A percentile compares a stretch with the other conserved stretches of the same genome.
Evolutionary conservation across 2,329 filamentous ascomycete species (phyloP).

Genomic region (Golovinomyces cichoracearum): DNA sequence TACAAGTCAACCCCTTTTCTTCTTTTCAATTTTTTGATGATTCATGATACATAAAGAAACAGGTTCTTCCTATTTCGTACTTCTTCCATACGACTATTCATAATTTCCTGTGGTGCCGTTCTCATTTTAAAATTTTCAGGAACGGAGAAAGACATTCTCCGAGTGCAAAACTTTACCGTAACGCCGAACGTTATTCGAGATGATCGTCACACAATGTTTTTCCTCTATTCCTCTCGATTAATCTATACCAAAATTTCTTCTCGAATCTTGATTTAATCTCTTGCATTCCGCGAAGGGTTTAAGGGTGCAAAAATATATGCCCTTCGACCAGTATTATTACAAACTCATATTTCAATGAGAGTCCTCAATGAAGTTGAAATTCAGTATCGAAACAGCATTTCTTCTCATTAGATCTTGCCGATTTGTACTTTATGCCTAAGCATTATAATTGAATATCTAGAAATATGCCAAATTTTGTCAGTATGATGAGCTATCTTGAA

Average conservation of each 20-base stretch:
- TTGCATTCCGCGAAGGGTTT: neutral
- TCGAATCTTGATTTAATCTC: neutral
- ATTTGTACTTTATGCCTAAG: slow-evolving; percentile 18
- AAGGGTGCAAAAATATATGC: neutral
- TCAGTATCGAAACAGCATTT: too few species aligned
- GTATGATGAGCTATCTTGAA: neutral
- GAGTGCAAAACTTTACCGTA: neutral
- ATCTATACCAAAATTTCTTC: neutral
- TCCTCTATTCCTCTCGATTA: neutral
- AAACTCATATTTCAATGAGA: neutral
- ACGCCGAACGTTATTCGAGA: neutral
- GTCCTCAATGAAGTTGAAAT: too few species aligned
- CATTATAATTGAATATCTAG: slow-evolving; percentile 25
- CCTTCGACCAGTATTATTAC: neutral
- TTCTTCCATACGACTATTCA: neutral
- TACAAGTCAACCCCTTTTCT: too few species aligned
- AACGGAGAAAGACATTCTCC: neutral
- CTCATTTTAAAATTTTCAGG: neutral
- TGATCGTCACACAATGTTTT: neutral
- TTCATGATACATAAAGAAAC: neutral
- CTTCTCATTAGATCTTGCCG: slow-evolving; percentile 6
- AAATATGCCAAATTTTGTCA: neutral
- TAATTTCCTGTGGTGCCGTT: neutral
- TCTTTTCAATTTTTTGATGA: neutral
- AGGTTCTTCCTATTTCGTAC: neutral